Conservation (phyloP, 768 basidiomycete species). For the Gymnopilus dilepis region DNA sequence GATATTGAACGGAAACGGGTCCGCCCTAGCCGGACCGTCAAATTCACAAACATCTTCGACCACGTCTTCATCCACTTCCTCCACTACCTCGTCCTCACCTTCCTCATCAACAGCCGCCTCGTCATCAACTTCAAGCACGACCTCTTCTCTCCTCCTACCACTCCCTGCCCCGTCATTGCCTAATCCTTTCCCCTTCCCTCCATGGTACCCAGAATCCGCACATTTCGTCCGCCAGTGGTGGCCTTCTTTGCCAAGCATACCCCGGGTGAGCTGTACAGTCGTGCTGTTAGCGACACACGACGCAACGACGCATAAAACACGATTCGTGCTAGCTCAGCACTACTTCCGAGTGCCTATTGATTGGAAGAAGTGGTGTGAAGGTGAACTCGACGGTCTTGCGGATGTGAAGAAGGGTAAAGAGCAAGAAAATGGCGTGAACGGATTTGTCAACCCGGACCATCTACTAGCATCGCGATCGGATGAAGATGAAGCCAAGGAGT, state of each 20-base stretch:
- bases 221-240: constrained; percentile 86
- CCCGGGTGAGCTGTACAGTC: constrained; percentile 73
- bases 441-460: too few species aligned
- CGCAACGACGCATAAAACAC: constrained; percentile 59
- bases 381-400: constrained; percentile 5
- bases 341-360: constrained; percentile 75
- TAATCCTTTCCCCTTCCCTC: constrained; percentile 70
- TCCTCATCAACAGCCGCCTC: background rate
- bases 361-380: constrained; percentile 24
- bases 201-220: constrained; percentile 75
- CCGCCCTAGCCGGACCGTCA: background rate
- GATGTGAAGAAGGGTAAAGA: background rate
- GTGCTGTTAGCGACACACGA: constrained; percentile 70
- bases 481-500: constrained; percentile 2
- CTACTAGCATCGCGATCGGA: too few species aligned
- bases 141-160: background rate
- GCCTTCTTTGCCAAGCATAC: constrained; percentile 69
- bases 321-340: constrained; percentile 74
- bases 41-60: constrained; percentile 7
- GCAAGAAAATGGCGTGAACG: constrained; percentile 1
- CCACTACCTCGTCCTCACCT: constrained; percentile 7
- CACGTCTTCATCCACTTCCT: constrained; percentile 4
- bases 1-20: constrained; percentile 19
- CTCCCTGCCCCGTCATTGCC: constrained; percentile 20
- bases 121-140: constrained; percentile 5